Evolutionary conservation across 805 yeast species (phyloP), one percentile per base, ranked within the genome.

Genomic region (Kregervanrija fluxuum): DNA sequence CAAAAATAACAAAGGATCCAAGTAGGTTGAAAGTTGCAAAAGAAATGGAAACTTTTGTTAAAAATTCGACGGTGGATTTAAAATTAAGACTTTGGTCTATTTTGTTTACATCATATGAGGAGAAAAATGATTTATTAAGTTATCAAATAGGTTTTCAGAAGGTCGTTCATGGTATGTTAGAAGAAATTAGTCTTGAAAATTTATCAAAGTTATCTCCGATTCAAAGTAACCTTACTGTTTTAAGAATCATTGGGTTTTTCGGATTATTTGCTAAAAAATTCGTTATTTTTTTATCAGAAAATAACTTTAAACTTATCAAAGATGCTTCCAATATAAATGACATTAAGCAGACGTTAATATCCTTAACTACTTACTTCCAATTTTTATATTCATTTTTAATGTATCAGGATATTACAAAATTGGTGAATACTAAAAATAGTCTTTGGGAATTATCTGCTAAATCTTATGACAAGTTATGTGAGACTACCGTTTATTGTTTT

Each of bases 81-180:
- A 77, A 76, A 45, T 64, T 89, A 34, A 80, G 81, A 43, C 63
- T 93, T 2, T 90, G 97, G 95, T 77, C 76, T 31, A 71, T 83
- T 17, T 65, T 90, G 13, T 70, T 87, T 40, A 77, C 74, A 49
- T 73, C 73, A 44, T 85, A 83, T 53, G 57, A 62, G 11, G 57
- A 56, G 3, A 54, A 59, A 14, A 36, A 49, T 2, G 54, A 65
- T 16, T 36, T 62, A 2, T 60, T 60, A 0, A 68, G 71, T 17
- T 69, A 73, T 32, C 67, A 71, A 35, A 51, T 54, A 13, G 80
- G 85, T 0, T 74, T 82, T 50, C 77, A 75, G 37, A 68, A 66
- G 28, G 75, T 77, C 11, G 46, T 87, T 2, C 55, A 59, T 2
- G 63, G 78, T 14, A 59, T 84, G 15, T 53, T 72, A 1, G 51